phyloP scores from a whole-genome alignment of 257 asterid genomes.

The Jasminum sambac region DNA sequence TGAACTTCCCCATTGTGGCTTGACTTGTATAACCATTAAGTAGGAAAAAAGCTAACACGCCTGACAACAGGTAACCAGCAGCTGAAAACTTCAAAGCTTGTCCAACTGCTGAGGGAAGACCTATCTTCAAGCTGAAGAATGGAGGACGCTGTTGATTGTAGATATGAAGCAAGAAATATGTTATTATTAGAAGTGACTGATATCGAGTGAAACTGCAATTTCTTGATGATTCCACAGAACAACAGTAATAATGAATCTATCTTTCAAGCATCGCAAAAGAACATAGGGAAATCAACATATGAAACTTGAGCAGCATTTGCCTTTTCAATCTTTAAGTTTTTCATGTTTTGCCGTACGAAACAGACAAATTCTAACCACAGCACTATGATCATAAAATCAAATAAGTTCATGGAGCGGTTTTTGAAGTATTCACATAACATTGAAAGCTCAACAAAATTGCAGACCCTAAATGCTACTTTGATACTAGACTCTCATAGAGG shows the following conservation, averaged over 20 bases:
- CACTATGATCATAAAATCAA: background rate
- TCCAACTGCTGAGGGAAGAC: conserved; percentile 59
- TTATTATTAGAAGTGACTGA: conserved; percentile 20
- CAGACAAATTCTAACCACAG: background rate
- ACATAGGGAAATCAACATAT: background rate
- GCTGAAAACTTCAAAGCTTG: conserved; percentile 66
- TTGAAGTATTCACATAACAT: background rate
- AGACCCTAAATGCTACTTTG: background rate
- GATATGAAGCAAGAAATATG: background rate
- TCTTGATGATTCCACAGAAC: conserved; percentile 11
- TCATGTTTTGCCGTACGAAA: background rate
- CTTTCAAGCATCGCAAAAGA: background rate
- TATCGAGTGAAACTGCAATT: conserved; percentile 10
- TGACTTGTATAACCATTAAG: conserved; percentile 49
- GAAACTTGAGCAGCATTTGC: background rate
- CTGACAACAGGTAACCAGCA: conserved; percentile 55
- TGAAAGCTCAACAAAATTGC: background rate
- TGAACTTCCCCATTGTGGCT: conserved; percentile 42
- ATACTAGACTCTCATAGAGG: background rate
- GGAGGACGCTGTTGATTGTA: conserved; percentile 76
- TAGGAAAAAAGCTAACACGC: conserved; percentile 43
- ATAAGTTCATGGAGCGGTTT: background rate
- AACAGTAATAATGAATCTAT: conserved; percentile 14
- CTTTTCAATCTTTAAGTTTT: background rate
- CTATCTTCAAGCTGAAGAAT: conserved; percentile 89